Conservation (phyloP, 2,329 filamentous ascomycete species). For the Aureobasidium melanogenum region DNA sequence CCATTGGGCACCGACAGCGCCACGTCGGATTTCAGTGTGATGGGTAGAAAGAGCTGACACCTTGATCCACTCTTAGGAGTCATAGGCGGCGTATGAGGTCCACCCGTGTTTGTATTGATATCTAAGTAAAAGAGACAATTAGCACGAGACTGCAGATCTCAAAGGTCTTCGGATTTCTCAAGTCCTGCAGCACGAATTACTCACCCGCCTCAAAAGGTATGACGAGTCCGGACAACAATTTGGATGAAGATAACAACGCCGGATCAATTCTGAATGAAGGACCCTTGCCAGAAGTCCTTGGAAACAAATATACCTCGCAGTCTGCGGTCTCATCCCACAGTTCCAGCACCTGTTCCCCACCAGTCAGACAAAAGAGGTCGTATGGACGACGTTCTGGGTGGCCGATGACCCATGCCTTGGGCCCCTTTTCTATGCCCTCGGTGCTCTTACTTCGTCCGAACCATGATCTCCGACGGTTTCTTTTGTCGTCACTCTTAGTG, state of each 20-base stretch:
- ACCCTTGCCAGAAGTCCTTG: slow-evolving; percentile 45
- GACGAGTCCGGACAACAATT: slow-evolving; percentile 29
- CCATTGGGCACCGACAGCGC: slow-evolving; percentile 12
- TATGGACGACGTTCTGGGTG: slow-evolving; percentile 49
- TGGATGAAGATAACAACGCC: slow-evolving; percentile 48
- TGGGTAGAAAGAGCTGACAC: slow-evolving; percentile 50
- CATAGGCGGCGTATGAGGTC: slow-evolving; percentile 22
- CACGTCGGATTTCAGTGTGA: slow-evolving; percentile 45
- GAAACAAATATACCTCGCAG: slow-evolving; percentile 55
- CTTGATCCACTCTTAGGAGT: slow-evolving; percentile 37
- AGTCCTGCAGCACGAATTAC: background rate
- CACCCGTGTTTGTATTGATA: slow-evolving; percentile 21
- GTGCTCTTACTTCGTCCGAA: slow-evolving; percentile 24
- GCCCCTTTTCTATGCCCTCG: slow-evolving; percentile 27
- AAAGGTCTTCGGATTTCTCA: background rate
- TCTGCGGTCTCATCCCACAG: slow-evolving; percentile 56
- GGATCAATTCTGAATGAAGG: slow-evolving; percentile 56
- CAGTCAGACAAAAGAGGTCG: slow-evolving; percentile 41
- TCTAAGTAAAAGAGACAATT: slow-evolving; percentile 10
- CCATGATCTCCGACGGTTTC: slow-evolving; percentile 24
- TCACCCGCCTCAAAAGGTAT: slow-evolving; percentile 13
- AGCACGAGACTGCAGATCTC: background rate
- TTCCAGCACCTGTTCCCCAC: slow-evolving; percentile 48
- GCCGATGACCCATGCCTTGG: slow-evolving; percentile 51
- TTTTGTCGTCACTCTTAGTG: slow-evolving; percentile 18